Conservation (phyloP, 2,329 filamentous ascomycete species). For the Teratosphaeria gauchensis region DNA sequence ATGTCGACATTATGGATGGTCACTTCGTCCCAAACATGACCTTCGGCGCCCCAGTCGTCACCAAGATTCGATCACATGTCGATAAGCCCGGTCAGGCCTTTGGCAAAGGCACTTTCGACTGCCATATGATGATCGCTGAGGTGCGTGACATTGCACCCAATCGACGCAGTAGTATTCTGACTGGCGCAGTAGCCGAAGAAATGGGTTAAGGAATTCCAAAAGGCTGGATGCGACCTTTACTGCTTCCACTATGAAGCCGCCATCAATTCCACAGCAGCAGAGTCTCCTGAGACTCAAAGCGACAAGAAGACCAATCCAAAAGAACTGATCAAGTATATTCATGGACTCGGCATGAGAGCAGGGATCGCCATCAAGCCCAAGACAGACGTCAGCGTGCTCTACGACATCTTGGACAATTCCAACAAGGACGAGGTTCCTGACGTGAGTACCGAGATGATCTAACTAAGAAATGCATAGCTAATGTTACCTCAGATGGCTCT, state of each 20-base stretch:
- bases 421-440: conserved; percentile 73
- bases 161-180: conserved; percentile 10
- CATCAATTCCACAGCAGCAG: conserved; percentile 69
- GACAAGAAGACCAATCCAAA: conserved; percentile 69
- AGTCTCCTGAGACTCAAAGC: conserved; percentile 60
- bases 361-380: conserved; percentile 93
- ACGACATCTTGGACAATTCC: conserved; percentile 70
- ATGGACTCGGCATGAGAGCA: conserved; percentile 76
- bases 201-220: conserved; percentile 93
- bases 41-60: conserved; percentile 89
- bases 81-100: conserved; percentile 58
- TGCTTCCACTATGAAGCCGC: conserved; percentile 99
- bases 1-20: conserved; percentile 97
- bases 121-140: conserved; percentile 99
- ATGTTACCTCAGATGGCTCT: conserved; percentile 69
- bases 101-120: conserved; percentile 91
- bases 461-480: background rate
- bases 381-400: conserved; percentile 83
- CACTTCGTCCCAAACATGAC: conserved; percentile 99
- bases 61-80: conserved; percentile 82
- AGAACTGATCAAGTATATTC: conserved; percentile 83
- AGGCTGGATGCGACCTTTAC: conserved; percentile 94
- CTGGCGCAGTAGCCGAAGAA: conserved; percentile 65
- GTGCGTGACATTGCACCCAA: conserved; percentile 37
- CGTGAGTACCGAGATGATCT: conserved; percentile 47